Evolutionary conservation across 371 early-diverging fungal species (phyloP).

Genomic region (Mucor circinelloides): DNA sequence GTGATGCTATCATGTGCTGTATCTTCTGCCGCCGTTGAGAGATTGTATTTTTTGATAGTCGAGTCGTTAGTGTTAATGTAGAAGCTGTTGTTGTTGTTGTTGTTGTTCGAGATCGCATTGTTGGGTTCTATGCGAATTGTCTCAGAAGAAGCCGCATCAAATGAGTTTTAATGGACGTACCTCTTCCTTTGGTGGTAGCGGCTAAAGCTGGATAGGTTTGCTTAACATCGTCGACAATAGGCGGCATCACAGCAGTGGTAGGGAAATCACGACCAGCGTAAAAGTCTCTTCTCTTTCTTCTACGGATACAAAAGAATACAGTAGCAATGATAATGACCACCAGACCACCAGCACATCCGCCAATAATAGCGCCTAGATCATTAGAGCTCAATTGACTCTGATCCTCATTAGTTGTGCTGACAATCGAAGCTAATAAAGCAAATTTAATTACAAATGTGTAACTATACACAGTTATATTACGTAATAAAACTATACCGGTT

Average conservation of each 20-base stretch:
- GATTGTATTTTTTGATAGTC: background rate
- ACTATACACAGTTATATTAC: background rate
- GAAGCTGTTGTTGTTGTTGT: too few relatives aligned
- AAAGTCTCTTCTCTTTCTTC: background rate
- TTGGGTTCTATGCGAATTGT: background rate
- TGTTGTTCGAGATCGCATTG: background rate
- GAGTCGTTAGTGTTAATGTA: background rate
- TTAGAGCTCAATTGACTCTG: background rate
- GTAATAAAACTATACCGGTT: background rate
- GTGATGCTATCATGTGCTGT: background rate
- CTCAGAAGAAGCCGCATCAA: too few relatives aligned
- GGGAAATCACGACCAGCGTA: background rate
- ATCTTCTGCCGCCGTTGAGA: background rate
- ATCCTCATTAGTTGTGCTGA: background rate
- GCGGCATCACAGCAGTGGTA: background rate
- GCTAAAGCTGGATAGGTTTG: background rate
- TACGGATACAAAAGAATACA: background rate
- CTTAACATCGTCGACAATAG: background rate
- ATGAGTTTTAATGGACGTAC: background rate
- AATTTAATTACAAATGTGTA: background rate
- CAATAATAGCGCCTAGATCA: conserved; percentile 10
- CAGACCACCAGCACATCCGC: conserved; percentile 10
- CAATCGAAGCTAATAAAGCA: background rate
- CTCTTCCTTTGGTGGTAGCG: background rate
- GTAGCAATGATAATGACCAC: background rate